These are phyloP conservation scores for Lasiodiplodia citricola DNA, from an alignment of 2,329 filamentous ascomycete genomes.

Conservation along the genomic window DNA sequence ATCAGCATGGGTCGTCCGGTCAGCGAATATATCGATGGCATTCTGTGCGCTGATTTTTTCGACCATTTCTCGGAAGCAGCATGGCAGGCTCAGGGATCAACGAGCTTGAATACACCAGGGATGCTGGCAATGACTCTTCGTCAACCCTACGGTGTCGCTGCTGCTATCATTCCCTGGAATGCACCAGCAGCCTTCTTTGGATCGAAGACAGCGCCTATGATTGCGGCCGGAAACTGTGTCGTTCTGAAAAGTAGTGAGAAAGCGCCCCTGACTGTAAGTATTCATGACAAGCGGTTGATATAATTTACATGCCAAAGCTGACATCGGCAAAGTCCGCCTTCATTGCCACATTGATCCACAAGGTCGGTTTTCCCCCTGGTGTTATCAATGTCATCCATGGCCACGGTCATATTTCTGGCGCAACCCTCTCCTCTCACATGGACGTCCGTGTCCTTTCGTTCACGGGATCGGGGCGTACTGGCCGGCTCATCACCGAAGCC, in stretches of 20 bases:
- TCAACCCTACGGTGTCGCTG: conserved; percentile 49
- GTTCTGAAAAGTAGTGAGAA: conserved; percentile 65
- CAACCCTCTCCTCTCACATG: conserved; percentile 69
- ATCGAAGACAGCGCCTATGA: conserved; percentile 42
- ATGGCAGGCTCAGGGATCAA: conserved; percentile 39
- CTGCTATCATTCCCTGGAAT: conserved; percentile 51
- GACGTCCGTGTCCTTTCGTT: conserved; percentile 79
- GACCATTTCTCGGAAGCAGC: conserved; percentile 49
- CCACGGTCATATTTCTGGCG: conserved; percentile 69
- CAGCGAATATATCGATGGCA: conserved; percentile 45
- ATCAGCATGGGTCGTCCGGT: conserved; percentile 24
- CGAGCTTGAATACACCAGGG: conserved; percentile 48
- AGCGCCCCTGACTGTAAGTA: conserved; percentile 55
- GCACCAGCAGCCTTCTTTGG: conserved; percentile 46
- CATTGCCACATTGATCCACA: conserved; percentile 69
- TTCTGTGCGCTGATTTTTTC: conserved; percentile 37
- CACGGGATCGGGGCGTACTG: conserved; percentile 76
- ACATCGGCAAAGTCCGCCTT: conserved; percentile 46
- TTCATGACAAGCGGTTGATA: background rate
- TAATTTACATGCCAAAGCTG: background rate
- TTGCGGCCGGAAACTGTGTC: conserved; percentile 63
- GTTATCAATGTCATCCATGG: conserved; percentile 77
- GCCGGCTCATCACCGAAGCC: conserved; percentile 76
- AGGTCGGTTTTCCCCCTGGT: conserved; percentile 78
- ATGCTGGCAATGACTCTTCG: conserved; percentile 45